Evolutionary conservation across 768 basidiomycete genomes (phyloP).

Genomic region (Leccinum uliginosum): DNA sequence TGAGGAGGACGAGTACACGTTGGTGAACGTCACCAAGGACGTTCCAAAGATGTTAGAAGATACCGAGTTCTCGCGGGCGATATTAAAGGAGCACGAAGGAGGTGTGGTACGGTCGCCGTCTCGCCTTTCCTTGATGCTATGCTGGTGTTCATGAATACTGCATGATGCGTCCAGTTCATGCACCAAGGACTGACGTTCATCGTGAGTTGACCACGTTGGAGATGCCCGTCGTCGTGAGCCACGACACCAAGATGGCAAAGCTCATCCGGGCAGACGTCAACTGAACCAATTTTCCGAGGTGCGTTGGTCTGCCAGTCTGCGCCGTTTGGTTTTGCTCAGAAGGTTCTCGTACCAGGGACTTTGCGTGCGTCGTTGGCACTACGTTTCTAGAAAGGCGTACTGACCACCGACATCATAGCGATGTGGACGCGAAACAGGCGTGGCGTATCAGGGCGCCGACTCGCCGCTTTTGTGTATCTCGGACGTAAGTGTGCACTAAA

Average conservation of each 20-base stretch:
- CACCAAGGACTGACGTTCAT: constrained; percentile 83
- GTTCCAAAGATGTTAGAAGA: constrained; percentile 61
- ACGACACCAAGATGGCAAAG: constrained; percentile 70
- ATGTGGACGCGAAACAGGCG: constrained; percentile 75
- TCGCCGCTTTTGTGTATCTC: constrained; percentile 58
- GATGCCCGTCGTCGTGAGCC: constrained; percentile 44
- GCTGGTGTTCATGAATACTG: neutral
- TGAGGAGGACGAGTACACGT: constrained; percentile 73
- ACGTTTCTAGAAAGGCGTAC: neutral
- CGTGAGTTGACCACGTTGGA: constrained; percentile 35
- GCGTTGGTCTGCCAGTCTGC: constrained; percentile 2
- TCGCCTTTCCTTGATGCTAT: neutral
- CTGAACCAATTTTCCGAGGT: constrained; percentile 76
- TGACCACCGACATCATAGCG: constrained; percentile 37
- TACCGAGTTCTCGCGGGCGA: constrained; percentile 73
- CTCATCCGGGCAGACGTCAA: constrained; percentile 74
- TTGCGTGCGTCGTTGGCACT: constrained; percentile 48
- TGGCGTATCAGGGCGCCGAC: constrained; percentile 59
- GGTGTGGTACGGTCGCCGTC: constrained; percentile 54
- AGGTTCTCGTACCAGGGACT: constrained; percentile 46
- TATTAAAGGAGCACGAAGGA: constrained; percentile 89
- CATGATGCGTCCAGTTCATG: constrained; percentile 54
- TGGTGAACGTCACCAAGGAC: constrained; percentile 57
- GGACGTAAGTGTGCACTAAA: constrained; percentile 50
- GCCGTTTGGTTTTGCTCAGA: neutral